Conservation (phyloP, 768 basidiomycete genomes). For the Butyriboletus loyo region DNA sequence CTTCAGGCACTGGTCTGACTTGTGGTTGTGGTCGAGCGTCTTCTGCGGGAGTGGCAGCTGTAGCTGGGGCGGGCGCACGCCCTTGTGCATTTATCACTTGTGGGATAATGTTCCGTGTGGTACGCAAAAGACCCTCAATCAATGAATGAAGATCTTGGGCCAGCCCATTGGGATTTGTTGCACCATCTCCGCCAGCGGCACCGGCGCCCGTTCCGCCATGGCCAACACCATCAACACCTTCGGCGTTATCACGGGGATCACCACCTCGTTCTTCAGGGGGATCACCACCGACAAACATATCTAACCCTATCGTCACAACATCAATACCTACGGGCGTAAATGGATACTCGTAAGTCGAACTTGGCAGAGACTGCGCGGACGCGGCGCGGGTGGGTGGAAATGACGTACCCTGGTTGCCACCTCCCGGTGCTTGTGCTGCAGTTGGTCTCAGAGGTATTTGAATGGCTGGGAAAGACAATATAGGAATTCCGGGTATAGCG, state of each 20-base stretch:
- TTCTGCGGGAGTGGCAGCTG: background rate
- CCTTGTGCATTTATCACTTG: constrained; percentile 18
- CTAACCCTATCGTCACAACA: constrained; percentile 40
- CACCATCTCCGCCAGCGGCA: constrained; percentile 17
- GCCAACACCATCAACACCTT: background rate
- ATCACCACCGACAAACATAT: constrained; percentile 34
- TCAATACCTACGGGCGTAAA: constrained; percentile 17
- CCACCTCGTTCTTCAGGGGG: constrained; percentile 9
- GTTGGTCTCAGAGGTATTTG: constrained; percentile 22
- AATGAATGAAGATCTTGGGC: constrained; percentile 25
- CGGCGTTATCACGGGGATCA: constrained; percentile 9
- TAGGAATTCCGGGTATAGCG: constrained; percentile 21
- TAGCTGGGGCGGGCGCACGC: background rate
- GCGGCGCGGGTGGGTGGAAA: background rate
- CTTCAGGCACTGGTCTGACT: constrained; percentile 1
- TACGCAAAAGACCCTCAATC: constrained; percentile 26
- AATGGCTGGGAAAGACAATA: constrained; percentile 27
- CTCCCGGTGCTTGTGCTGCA: constrained; percentile 9
- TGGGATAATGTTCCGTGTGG: constrained; percentile 26
- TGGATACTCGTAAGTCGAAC: constrained; percentile 16
- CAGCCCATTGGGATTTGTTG: constrained; percentile 16
- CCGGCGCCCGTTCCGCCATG: constrained; percentile 1
- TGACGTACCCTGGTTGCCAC: constrained; percentile 18
- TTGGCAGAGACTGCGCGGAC: constrained; percentile 15
- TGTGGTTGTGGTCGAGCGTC: constrained; percentile 12